A percentile compares a stretch with the other conserved stretches of the same genome.
phyloP scores from a whole-genome alignment of 2,329 filamentous ascomycete genomes.

The Sporothrix luriei region DNA sequence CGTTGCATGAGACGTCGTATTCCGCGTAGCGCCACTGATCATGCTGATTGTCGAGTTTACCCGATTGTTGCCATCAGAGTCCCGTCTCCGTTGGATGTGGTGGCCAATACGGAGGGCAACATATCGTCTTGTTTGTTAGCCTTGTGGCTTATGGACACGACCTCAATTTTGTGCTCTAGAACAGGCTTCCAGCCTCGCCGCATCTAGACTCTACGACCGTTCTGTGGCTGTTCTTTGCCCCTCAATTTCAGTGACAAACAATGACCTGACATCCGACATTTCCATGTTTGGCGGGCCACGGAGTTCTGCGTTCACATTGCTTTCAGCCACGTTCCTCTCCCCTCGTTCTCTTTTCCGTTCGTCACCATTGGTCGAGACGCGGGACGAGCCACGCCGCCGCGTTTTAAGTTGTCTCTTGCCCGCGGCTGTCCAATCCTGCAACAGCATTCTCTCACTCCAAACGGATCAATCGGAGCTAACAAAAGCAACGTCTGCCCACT shows the following conservation, averaged over 20 bases:
- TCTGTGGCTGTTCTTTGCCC: not conserved
- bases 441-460: not conserved
- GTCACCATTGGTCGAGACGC: slow-evolving; percentile 2
- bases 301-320: not conserved
- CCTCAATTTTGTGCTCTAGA: not conserved
- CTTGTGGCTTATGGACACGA: not conserved
- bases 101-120: too few species aligned
- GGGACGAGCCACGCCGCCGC: slow-evolving; percentile 13
- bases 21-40: too few species aligned
- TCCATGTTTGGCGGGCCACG: not conserved
- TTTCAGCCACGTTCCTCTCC: not conserved
- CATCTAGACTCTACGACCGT: too few species aligned
- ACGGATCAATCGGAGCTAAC: not conserved
- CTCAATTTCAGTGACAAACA: slow-evolving; percentile 21
- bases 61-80: too few species aligned
- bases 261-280: slow-evolving; percentile 19
- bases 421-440: not conserved
- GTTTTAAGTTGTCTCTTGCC: not conserved
- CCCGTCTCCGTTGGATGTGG: too few species aligned
- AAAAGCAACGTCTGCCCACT: slow-evolving; percentile 16
- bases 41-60: too few species aligned
- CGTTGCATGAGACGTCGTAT: too few species aligned
- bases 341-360: too few species aligned
- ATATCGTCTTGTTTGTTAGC: not conserved
- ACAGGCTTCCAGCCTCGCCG: too few species aligned